Evolutionary conservation across 805 yeast genomes (phyloP).

Genomic region (Kurtzmaniella fragi): DNA sequence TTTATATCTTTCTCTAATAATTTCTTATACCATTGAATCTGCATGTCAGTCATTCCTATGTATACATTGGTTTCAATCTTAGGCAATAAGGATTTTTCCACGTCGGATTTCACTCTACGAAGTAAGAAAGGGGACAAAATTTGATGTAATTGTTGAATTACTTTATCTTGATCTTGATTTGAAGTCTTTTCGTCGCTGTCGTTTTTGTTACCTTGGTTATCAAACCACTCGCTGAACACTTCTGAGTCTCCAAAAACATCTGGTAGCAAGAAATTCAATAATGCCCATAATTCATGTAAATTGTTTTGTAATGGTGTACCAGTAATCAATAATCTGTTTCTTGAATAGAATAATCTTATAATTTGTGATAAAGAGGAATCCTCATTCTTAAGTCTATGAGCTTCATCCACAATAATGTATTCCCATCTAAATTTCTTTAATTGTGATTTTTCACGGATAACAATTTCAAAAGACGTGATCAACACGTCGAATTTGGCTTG

Average conservation of each 20-base stretch:
- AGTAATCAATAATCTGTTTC: conserved; percentile 79
- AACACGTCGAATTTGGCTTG: conserved; percentile 83
- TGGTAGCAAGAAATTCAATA: conserved; percentile 82
- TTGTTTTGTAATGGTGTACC: conserved; percentile 97
- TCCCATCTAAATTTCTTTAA: conserved; percentile 88
- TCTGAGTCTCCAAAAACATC: conserved; percentile 93
- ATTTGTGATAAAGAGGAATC: conserved; percentile 89
- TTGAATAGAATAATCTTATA: conserved; percentile 80
- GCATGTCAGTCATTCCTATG: conserved; percentile 96
- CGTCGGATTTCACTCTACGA: conserved; percentile 89
- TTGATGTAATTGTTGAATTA: conserved; percentile 83
- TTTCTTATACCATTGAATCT: conserved; percentile 83
- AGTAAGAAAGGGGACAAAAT: conserved; percentile 83
- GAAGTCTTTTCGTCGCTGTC: conserved; percentile 15
- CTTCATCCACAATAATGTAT: conserved; percentile 91
- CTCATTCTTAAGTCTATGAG: conserved; percentile 94
- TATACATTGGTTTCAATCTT: conserved; percentile 87
- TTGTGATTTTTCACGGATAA: conserved; percentile 78
- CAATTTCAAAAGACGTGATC: conserved; percentile 90
- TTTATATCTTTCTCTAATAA: conserved; percentile 88
- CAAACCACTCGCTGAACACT: conserved; percentile 91
- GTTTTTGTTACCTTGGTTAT: conserved; percentile 38
- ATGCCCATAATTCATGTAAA: conserved; percentile 94
- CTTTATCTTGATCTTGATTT: conserved; percentile 47
- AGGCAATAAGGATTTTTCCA: conserved; percentile 84